Base-by-base conservation (phyloP, 2,329 filamentous ascomycete species). In the Pseudogymnoascus sp. region DNA sequence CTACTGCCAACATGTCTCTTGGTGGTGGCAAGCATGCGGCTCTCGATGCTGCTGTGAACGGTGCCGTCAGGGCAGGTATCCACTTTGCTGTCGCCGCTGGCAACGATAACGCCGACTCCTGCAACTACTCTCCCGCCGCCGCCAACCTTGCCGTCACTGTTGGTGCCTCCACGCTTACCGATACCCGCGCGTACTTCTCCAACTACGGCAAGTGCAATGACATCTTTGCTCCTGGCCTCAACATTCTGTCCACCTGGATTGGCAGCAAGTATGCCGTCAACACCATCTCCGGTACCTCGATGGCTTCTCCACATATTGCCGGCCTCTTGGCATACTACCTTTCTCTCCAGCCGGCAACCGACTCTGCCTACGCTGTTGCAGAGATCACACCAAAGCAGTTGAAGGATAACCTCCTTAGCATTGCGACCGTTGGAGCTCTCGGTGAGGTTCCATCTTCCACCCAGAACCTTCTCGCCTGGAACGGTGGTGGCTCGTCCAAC, bases 151-250 rank as follows among this genome's bases (percentile, higher is more conserved):
- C 95, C 70, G 86, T 99, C 76, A 99, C 95, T 64, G 95, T 99
- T 68, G 96, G 93, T 78, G 95, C 95, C 70, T 96, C 92, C 53
- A 95, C 91, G 70, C 86, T 99, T 65, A 86, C 89, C 73, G 95
- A 99, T 75, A 91, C 91, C 83, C 93, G 95, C 79, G 95, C 95
- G 69, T 99, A 97, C 86, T 99, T 99, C 88, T 99, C 96, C 86
- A 99, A 99, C 90, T 97, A 88, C 78, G 95, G 95, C 78, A 95
- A 93, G 84, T 99, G 95, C 86, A 96, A 93, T 77, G 95, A 99
- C 79, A 96, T 99, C 84, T 99, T 99, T 74, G 95, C 93, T 67
- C 95, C 95, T 66, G 95, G 95, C 74, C 84, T 97, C 73, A 96
- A 92, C 88, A 96, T 99, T 73, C 86, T 91, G 72, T 99, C 95